phyloP scores from a whole-genome alignment of 208 protist species.

The Trypanosomatidae sp. region DNA sequence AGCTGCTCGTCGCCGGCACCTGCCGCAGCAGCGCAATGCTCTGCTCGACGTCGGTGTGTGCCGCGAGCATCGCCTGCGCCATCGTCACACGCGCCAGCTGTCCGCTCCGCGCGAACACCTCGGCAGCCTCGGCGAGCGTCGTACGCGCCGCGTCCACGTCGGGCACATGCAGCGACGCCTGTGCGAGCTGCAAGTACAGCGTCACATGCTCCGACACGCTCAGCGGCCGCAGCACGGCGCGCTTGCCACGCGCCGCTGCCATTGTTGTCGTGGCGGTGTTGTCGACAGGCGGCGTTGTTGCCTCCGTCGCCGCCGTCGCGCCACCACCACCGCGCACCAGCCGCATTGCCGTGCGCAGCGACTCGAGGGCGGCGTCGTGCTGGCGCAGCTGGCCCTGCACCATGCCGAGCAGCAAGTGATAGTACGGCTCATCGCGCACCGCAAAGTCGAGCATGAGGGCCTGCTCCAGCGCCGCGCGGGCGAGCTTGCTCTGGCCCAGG shows the following conservation, averaged over 20 bases:
- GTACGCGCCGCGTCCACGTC: constrained; percentile 67
- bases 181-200: constrained; percentile 77
- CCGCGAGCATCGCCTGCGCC: constrained; percentile 77
- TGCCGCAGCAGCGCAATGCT: constrained; percentile 63
- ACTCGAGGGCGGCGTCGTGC: constrained; percentile 45
- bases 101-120: constrained; percentile 40
- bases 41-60: constrained; percentile 75
- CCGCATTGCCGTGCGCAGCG: constrained; percentile 24
- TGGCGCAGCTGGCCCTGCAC: constrained; percentile 60
- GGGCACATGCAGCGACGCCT: constrained; percentile 57
- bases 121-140: constrained; percentile 39
- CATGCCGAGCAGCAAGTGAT: constrained; percentile 85
- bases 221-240: constrained; percentile 35
- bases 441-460: constrained; percentile 90
- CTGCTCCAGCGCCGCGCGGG: constrained; percentile 76
- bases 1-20: constrained; percentile 48
- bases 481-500: constrained; percentile 65
- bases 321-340: constrained; percentile 2
- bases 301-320: background rate
- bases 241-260: constrained; percentile 28
- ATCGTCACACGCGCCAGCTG: constrained; percentile 68
- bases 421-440: constrained; percentile 84
- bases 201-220: constrained; percentile 78
- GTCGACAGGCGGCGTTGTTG: background rate
- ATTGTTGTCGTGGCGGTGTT: background rate